A percentile compares a stretch with the other conserved stretches of the same genome.
phyloP scores from a whole-genome alignment of 139 green algal species.

The Chlamydomonas sp. region DNA sequence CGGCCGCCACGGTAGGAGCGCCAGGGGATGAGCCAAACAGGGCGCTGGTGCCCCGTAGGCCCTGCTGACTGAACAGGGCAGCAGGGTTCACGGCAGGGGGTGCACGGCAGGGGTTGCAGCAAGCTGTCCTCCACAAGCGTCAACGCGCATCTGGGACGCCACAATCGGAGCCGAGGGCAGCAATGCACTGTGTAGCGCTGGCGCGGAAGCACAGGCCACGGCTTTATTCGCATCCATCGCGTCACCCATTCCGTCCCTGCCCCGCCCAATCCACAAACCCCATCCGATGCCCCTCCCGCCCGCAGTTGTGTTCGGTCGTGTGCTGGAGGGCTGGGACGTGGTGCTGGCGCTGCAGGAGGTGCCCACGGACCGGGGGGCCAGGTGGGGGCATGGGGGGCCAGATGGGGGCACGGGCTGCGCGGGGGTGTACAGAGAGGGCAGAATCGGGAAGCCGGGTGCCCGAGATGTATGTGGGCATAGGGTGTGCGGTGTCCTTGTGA shows the following conservation, averaged over 20 bases:
- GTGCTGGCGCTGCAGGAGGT: slow-evolving; percentile 24
- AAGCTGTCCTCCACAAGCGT: slow-evolving; percentile 43
- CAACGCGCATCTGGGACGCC: not conserved
- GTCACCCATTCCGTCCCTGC: not conserved
- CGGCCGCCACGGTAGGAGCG: slow-evolving; percentile 50
- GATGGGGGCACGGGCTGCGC: not conserved
- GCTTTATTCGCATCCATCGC: not conserved
- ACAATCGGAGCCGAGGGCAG: not conserved
- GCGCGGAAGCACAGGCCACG: no score
- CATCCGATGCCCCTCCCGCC: slow-evolving; percentile 68
- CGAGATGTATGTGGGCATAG: not conserved
- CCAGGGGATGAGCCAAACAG: not conserved
- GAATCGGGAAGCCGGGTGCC: not conserved
- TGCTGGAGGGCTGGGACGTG: slow-evolving; percentile 54
- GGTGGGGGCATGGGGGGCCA: not conserved
- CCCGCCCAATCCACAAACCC: not conserved
- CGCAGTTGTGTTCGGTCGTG: slow-evolving; percentile 43
- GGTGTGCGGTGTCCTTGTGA: no score
- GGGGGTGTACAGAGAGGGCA: not conserved
- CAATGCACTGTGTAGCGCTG: not conserved
- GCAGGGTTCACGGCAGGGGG: not conserved
- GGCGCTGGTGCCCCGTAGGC: not conserved
- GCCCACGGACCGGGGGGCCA: slow-evolving; percentile 1
- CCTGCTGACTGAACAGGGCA: not conserved
- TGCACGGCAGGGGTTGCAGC: not conserved